These are phyloP conservation scores for Oryza officinalis DNA, from an alignment of 176 grass and related monocot genomes.

Conservation along the genomic window DNA sequence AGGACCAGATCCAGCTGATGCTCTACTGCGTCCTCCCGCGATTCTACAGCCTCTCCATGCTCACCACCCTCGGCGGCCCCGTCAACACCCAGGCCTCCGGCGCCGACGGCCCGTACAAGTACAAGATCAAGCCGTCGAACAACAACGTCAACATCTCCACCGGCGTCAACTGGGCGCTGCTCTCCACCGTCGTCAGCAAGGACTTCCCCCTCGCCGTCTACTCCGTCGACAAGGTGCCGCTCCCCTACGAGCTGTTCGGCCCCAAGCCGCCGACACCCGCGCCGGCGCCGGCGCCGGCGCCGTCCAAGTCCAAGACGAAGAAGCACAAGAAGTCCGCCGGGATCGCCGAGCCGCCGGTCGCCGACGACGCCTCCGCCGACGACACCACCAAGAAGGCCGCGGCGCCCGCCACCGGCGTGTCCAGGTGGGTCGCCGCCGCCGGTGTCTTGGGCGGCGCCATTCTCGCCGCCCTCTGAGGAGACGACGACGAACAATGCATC, in stretches of 20 bases:
- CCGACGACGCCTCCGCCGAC: conserved; percentile 5
- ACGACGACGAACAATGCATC: neutral
- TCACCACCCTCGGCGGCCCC: conserved; percentile 54
- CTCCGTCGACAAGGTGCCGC: conserved; percentile 68
- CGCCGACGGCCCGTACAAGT: conserved; percentile 51
- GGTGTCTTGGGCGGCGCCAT: conserved; percentile 12
- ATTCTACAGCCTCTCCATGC: conserved; percentile 59
- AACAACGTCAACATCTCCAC: conserved; percentile 72
- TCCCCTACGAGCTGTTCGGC: conserved; percentile 71
- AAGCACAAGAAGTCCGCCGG: conserved; percentile 51
- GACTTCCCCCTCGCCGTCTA: conserved; percentile 68
- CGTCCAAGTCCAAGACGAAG: conserved; percentile 51
- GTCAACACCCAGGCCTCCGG: conserved; percentile 79
- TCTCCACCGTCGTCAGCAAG: conserved; percentile 43
- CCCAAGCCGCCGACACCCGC: conserved; percentile 64
- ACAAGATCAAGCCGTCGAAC: conserved; percentile 44
- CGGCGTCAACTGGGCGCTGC: conserved; percentile 54
- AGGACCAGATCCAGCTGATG: conserved; percentile 72
- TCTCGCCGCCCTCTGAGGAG: conserved; percentile 23
- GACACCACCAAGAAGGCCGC: conserved; percentile 37
- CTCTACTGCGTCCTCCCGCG: conserved; percentile 78
- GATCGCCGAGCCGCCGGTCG: conserved; percentile 40
- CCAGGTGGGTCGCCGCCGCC: conserved; percentile 43
- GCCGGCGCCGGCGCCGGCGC: conserved; percentile 27
- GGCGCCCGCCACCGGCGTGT: neutral